A percentile compares a stretch with the other conserved stretches of the same genome.
phyloP scores from a whole-genome alignment of 2,329 filamentous ascomycete species.

The Phyllosticta capitalensis region DNA sequence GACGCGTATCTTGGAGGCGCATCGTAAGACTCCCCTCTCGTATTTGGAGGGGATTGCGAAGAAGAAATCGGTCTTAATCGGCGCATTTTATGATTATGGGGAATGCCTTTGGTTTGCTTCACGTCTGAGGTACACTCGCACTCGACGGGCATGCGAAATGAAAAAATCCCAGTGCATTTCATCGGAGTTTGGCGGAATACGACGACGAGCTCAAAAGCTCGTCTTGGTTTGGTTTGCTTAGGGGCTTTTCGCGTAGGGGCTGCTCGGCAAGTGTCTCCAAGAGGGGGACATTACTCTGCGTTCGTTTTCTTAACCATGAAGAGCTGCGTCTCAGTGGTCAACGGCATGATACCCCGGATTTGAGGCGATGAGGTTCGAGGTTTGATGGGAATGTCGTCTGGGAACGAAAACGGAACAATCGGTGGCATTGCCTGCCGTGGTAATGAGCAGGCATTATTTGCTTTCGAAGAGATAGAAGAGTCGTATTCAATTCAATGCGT shows the following conservation, averaged over 20 bases:
- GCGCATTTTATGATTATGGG: background rate
- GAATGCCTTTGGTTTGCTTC: background rate
- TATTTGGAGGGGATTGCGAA: background rate
- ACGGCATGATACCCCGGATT: background rate
- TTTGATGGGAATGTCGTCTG: background rate
- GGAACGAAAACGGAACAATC: background rate
- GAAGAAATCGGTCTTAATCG: background rate
- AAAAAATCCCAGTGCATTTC: background rate
- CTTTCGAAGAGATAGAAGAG: background rate
- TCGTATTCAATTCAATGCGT: background rate
- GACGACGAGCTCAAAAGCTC: background rate
- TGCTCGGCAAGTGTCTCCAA: background rate
- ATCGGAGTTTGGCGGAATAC: background rate
- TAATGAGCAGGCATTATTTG: background rate
- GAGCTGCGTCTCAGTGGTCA: background rate
- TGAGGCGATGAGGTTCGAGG: background rate
- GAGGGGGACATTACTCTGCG: background rate
- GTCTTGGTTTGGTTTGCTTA: background rate
- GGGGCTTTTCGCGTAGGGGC: background rate
- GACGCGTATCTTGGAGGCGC: background rate
- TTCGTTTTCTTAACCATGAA: background rate
- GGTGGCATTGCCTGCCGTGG: background rate
- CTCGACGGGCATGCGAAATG: background rate
- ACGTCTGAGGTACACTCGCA: background rate
- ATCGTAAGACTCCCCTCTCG: background rate